Conservation (phyloP, 2,329 filamentous ascomycete species). For the Alternaria hordeiaustralica region DNA sequence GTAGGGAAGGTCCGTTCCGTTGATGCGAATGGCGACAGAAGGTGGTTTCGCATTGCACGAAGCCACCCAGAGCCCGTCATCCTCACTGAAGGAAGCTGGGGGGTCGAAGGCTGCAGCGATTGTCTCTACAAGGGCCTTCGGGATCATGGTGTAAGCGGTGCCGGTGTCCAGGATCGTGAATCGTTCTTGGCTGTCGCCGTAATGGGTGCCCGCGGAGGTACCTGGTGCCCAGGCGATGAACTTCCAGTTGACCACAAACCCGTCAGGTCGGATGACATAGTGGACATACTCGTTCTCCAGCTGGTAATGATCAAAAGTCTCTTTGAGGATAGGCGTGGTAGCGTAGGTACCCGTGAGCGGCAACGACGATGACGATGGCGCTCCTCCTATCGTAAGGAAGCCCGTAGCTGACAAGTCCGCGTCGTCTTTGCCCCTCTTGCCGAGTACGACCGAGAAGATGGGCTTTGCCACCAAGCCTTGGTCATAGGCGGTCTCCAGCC, state of each 20-base stretch:
- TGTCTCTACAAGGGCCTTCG: not conserved
- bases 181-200: not conserved
- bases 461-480: constrained; percentile 1
- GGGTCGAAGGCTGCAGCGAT: not conserved
- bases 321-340: not conserved
- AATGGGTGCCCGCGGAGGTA: not conserved
- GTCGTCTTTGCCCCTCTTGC: not conserved
- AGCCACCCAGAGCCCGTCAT: not conserved
- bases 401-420: not conserved
- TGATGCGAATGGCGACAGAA: not conserved
- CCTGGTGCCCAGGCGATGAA: not conserved
- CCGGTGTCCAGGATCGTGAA: not conserved
- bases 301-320: not conserved
- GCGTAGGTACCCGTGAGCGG: not conserved
- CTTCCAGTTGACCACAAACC: not conserved
- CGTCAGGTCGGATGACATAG: not conserved
- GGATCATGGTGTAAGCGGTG: not conserved
- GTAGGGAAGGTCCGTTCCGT: not conserved
- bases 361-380: not conserved
- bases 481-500: not conserved
- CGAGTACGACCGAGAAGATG: not conserved
- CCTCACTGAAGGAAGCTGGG: not conserved
- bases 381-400: not conserved
- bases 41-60: not conserved
- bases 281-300: not conserved